Conservation (phyloP, 2,329 filamentous ascomycete species). For the Mycosphaerella sp. region DNA sequence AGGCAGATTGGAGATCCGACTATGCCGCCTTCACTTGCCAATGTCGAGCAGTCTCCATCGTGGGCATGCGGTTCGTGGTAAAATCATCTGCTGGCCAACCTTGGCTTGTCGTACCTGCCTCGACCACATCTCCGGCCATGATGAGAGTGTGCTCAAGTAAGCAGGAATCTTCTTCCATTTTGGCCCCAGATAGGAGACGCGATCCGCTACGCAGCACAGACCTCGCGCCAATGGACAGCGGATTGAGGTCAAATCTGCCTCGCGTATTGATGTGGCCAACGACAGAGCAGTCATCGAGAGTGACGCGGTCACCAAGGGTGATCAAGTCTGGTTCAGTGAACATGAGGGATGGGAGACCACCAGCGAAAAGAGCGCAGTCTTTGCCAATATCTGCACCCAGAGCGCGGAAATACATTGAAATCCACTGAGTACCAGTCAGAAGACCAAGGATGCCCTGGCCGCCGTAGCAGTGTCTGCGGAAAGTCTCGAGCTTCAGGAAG, state of each 20-base stretch:
- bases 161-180: conserved; percentile 49
- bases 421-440: conserved; percentile 50
- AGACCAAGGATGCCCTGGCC: conserved; percentile 49
- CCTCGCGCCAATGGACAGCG: conserved; percentile 46
- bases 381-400: conserved; percentile 51
- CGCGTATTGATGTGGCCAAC: conserved; percentile 54
- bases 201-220: conserved; percentile 50
- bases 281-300: conserved; percentile 51
- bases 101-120: conserved; percentile 47
- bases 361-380: conserved; percentile 52
- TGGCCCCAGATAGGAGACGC: conserved; percentile 49
- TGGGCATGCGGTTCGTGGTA: conserved; percentile 29
- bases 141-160: conserved; percentile 54
- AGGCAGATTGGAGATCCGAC: not conserved
- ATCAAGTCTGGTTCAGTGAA: conserved; percentile 56
- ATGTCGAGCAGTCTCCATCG: conserved; percentile 19
- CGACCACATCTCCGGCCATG: conserved; percentile 52
- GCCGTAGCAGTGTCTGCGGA: conserved; percentile 48
- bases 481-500: conserved; percentile 47
- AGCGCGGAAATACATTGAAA: conserved; percentile 49
- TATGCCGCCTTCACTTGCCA: conserved; percentile 14
- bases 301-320: conserved; percentile 48
- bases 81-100: conserved; percentile 50
- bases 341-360: conserved; percentile 47
- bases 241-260: conserved; percentile 52